Evolutionary conservation across 257 asterid species (phyloP), one percentile per base, ranked within the genome.

Genomic region (Scutellaria barbata): DNA sequence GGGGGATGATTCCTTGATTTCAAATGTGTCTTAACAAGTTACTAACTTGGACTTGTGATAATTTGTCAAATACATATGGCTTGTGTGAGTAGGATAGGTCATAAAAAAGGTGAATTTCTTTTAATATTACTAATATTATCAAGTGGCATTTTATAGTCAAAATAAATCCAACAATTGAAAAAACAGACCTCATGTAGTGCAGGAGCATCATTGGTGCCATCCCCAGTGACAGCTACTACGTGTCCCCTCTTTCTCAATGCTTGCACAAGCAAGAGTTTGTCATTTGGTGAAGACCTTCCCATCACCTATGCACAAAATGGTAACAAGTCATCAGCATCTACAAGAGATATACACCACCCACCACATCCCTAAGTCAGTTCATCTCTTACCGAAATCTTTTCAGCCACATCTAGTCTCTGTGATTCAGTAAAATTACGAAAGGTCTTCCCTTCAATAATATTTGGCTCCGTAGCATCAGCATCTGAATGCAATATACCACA

Each of bases 191-290:
- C 98, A 25, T 95, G 98, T 53, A 95, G 75, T 60, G 99, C 99
- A 51, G 99, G 99, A 80, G 99, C 99, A 86, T 95, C 99, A 78
- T 95, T 95, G 55, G 99, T 92, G 37, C 99, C 99, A 86, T 95
- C 99, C 76, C 99, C 99, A 37, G 99, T 95, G 51, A 95, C 99
- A 75, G 98, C 99, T 41, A 95, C 99, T 37, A 95, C 99, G 54
- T 95, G 98, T 18, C 95, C 95, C 65, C 22, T 84, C 84, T 78
- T 90, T 85, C 98, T 92, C 80, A 95, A 76, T 55, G 99, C 96
- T 89, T 95, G 98, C 58, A 95, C 99, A 54, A 95, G 94, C 85
- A 92, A 63, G 75, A 92, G 95, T 74, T 95, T 92, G 83, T 95
- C 99, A 76, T 85, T 89, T 7, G 99, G 99, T 9, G 99, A 89